Evolutionary conservation across 2,329 filamentous ascomycete species (phyloP), one percentile per base, ranked within the genome.

Genomic region (Aureobasidium sp.): DNA sequence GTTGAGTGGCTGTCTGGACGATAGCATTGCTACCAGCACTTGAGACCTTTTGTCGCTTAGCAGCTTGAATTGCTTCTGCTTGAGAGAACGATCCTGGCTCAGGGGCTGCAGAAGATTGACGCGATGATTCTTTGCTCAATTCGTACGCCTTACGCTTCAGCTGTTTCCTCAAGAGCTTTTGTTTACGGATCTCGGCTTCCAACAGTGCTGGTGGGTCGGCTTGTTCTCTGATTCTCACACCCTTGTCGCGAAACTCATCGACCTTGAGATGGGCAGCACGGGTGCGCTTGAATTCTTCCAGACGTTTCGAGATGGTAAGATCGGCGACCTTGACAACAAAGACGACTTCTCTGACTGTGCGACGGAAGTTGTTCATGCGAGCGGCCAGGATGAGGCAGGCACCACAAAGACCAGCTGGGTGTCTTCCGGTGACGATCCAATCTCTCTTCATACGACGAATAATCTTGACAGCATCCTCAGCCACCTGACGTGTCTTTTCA

Each of bases 281-380:
- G 0, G 95, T 97, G 38, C 91, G 87, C 69, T 93, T 94, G 80
- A 98, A 99, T 75, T 99, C 96, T 70, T 95, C 91, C 13, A 99
- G 83, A 68, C 96, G 94, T 76, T 95, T 93, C 74, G 94, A 92
- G 67, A 99, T 94, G 10, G 96, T 99, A 68, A 94, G 88, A 70
- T 97, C 97, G 48, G 95, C 97, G 59, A 98, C 95, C 76, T 98
- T 98, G 76, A 98, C 95, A 43, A 98, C 93, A 76, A 97, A 98
- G n/a, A 98, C 95, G 11, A 99, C 93, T 79, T 99, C 96, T 36
- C 94, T 89, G 16, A 97, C 90, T 0, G 94, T 97, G 23, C 96
- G 91, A 51, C 95, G 92, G 76, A 97, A 99, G 79, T 98, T 98
- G 86, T 98, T 97, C 92, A 98, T 98, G 61, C 96, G 92, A 11